A percentile compares a stretch with the other conserved stretches of the same genome.
Conservation (phyloP, 2,329 filamentous ascomycete genomes). For the Coleophoma eucalyptorum region DNA sequence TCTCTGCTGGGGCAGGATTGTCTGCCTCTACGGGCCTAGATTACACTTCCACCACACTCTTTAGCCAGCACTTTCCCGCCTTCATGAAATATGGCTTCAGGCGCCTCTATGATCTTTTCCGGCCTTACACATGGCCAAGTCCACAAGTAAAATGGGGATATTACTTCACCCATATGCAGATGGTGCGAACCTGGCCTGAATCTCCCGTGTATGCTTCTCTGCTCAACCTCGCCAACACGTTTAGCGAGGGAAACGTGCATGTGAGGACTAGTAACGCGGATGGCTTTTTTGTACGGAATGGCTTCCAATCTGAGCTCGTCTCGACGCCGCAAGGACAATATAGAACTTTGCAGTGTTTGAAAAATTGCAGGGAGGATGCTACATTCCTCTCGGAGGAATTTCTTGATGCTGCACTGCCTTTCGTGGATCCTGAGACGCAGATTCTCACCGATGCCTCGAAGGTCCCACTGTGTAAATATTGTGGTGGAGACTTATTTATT, state of each 20-base stretch:
- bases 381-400: background rate
- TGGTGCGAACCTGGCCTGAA: constrained; percentile 22
- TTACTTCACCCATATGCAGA: constrained; percentile 27
- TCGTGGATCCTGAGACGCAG: background rate
- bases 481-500: constrained; percentile 22
- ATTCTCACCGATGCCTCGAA: constrained; percentile 13
- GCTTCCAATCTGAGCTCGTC: constrained; percentile 18
- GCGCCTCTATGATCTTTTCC: constrained; percentile 30
- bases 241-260: constrained; percentile 14
- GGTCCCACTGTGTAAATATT: constrained; percentile 21
- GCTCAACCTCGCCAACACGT: constrained; percentile 12
- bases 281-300: constrained; percentile 26
- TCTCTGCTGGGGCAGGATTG: constrained; percentile 30
- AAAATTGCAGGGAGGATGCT: constrained; percentile 24
- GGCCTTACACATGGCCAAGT: constrained; percentile 24
- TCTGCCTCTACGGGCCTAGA: constrained; percentile 30
- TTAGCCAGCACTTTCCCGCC: constrained; percentile 25
- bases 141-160: constrained; percentile 28
- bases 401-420: background rate
- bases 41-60: constrained; percentile 27
- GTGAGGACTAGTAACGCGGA: constrained; percentile 31
- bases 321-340: constrained; percentile 30
- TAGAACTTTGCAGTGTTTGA: constrained; percentile 25
- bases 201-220: constrained; percentile 19
- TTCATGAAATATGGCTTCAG: constrained; percentile 24